phyloP scores from a whole-genome alignment of 208 protist genomes.

The Trypanosoma congolense region DNA sequence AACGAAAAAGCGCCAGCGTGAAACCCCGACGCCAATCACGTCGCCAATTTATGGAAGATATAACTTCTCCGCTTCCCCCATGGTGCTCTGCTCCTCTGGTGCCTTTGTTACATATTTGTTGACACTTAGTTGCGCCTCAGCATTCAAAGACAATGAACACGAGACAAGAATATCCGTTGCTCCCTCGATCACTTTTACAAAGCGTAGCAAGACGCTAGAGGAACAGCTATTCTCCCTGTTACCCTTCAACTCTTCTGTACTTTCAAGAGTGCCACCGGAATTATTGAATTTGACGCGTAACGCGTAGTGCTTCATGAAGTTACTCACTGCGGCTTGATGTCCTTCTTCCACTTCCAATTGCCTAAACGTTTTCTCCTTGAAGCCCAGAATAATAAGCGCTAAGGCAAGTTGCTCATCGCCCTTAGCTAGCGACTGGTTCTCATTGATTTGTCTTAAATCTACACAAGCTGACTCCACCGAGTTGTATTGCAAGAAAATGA shows the following conservation, averaged over 20 bases:
- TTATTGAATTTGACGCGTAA: constrained; percentile 30
- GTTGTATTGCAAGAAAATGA: constrained; percentile 79
- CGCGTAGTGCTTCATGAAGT: constrained; percentile 84
- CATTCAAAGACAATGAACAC: constrained; percentile 45
- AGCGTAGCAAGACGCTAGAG: constrained; percentile 29
- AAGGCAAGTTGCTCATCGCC: constrained; percentile 34
- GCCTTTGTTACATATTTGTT: constrained; percentile 69
- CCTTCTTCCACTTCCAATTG: constrained; percentile 63
- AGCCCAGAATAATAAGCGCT: constrained; percentile 57
- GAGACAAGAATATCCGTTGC: constrained; percentile 84
- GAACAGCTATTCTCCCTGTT: background rate
- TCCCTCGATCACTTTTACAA: constrained; percentile 79
- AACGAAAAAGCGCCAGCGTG: constrained; percentile 47
- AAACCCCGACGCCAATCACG: constrained; percentile 40
- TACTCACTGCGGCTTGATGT: constrained; percentile 44
- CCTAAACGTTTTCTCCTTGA: constrained; percentile 86
- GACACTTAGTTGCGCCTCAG: constrained; percentile 28
- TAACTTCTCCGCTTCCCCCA: constrained; percentile 56
- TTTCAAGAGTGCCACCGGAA: background rate
- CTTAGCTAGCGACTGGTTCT: background rate
- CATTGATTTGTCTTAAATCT: constrained; percentile 25
- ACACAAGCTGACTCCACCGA: constrained; percentile 47
- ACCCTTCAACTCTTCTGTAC: background rate
- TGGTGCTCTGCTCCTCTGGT: constrained; percentile 62
- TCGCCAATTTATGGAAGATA: constrained; percentile 49